Percentiles rank a stretch among this genome's conserved stretches.
phyloP scores from a whole-genome alignment of 1,284 basidiomycete species.

The Sporisorium sorghi region DNA sequence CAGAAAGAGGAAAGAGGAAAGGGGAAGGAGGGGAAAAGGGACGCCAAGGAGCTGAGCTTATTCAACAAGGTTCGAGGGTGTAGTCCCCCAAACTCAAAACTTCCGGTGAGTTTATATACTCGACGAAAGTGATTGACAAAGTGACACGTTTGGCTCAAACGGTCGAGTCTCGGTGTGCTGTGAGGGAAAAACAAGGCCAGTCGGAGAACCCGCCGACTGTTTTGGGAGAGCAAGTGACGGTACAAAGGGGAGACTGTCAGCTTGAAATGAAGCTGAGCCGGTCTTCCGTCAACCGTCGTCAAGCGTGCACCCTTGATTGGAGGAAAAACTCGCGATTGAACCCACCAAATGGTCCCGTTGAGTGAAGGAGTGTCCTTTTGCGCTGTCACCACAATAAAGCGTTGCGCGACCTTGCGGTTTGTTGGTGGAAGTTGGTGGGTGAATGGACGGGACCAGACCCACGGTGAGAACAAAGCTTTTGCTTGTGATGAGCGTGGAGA shows the following conservation, averaged over 20 bases:
- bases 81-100: conserved; percentile 14
- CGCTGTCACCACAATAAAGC: not conserved
- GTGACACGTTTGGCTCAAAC: conserved; percentile 2
- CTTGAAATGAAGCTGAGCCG: conserved; percentile 8
- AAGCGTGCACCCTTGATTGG: not conserved
- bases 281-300: conserved; percentile 1
- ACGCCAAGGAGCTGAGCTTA: conserved; percentile 9
- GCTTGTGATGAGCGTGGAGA: not conserved
- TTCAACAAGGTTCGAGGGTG: conserved; percentile 37
- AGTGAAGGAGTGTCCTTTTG: not conserved
- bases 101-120: conserved; percentile 8
- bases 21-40: not conserved
- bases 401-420: not conserved
- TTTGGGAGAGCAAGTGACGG: not conserved
- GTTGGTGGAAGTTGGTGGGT: not conserved
- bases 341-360: not conserved
- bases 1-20: not conserved
- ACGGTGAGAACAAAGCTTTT: not conserved
- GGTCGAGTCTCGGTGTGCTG: not conserved
- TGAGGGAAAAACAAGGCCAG: not conserved
- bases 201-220: conserved; percentile 2
- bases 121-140: not conserved
- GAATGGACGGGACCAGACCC: not conserved
- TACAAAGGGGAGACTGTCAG: conserved; percentile 10
- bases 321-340: not conserved